Evolutionary conservation across 2,329 filamentous ascomycete genomes (phyloP).

Genomic region (Ophiostoma perfectum): DNA sequence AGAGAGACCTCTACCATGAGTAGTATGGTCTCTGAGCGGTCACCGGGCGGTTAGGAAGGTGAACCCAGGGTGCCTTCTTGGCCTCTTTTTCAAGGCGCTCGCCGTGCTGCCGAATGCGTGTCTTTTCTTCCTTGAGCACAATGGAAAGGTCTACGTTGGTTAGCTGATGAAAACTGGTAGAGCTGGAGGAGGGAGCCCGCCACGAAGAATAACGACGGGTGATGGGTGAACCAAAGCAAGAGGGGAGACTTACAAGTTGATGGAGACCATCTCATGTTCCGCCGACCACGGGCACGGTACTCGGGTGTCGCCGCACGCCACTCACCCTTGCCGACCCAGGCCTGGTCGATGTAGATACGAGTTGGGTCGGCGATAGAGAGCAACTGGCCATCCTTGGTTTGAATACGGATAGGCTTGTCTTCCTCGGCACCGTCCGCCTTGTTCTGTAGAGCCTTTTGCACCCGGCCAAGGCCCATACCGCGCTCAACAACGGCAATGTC

Average conservation of each 20-base stretch:
- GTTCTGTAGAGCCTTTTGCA: slow-evolving; percentile 31
- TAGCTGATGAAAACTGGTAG: not conserved
- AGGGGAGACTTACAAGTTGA: slow-evolving; percentile 58
- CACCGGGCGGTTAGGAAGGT: slow-evolving; percentile 79
- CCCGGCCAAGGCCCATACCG: slow-evolving; percentile 71
- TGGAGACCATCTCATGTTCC: slow-evolving; percentile 57
- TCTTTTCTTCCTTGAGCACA: slow-evolving; percentile 88
- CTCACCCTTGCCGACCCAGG: slow-evolving; percentile 77
- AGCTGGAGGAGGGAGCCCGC: not conserved
- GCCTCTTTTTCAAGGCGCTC: slow-evolving; percentile 72
- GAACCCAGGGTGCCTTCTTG: slow-evolving; percentile 75
- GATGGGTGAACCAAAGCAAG: slow-evolving; percentile 25
- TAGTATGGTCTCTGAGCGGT: slow-evolving; percentile 84
- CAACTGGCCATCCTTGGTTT: slow-evolving; percentile 68
- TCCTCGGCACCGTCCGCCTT: slow-evolving; percentile 30
- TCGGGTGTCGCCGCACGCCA: slow-evolving; percentile 53
- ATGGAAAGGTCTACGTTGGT: slow-evolving; percentile 60
- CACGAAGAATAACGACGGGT: not conserved
- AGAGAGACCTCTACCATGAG: slow-evolving; percentile 62
- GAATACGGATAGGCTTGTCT: slow-evolving; percentile 51
- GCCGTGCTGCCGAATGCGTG: slow-evolving; percentile 71
- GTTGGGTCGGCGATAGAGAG: slow-evolving; percentile 67
- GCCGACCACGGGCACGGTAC: slow-evolving; percentile 68
- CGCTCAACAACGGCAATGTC: slow-evolving; percentile 73
- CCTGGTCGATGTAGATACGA: slow-evolving; percentile 84